Base-by-base conservation (phyloP, 306 rosid species). In the Malus orientalis region DNA sequence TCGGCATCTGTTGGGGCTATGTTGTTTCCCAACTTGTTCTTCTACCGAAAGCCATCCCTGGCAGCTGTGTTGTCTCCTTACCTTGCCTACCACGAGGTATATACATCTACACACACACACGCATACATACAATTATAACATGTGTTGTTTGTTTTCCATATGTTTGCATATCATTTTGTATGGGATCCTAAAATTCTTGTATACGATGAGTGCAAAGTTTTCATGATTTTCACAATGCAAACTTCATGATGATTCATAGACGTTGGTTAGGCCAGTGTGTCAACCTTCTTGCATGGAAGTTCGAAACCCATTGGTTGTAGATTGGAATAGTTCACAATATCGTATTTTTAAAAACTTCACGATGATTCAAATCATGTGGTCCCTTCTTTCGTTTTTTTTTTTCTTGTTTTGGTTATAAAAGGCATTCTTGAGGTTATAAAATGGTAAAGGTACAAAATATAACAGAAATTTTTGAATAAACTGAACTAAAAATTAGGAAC, bases 1-100 rank as follows among this genome's bases (percentile, higher is more conserved):
- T 22, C 86, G 5, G 97, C 98, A 71, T 80, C 96, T 57, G 64
- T 87, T 12, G 51, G 86, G 32, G 96, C 89, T 67, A 65, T 88
- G 91, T 60, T 91, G 78, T 16, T 93, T 33, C 97, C 98, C 3
- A 72, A 58, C 49, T 61, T 72, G 54, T 44, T 72, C 36, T 57
- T 38, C 76, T 57, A 22, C 8, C 36, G 36, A 2, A 44, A 72
- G 63, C 67, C 36, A 33, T 72, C 85, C 47, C 67, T 93, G 90
- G 19, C 82, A 86, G 61, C 87, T 84, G 36, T 91, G 88, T 10
- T 85, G 69, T 91, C 23, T 61, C 98, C 98, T 22, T 74, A 80
- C 1, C 81, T 93, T 0, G 84, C 93, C 23, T 70, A 67, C 69
- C 62, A 4, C 55, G 65, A 88, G 97, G 98, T 89, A 77, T 29